These are phyloP conservation scores for Pythium biforme DNA, from an alignment of 352 stramenopile species.

Conservation along the genomic window DNA sequence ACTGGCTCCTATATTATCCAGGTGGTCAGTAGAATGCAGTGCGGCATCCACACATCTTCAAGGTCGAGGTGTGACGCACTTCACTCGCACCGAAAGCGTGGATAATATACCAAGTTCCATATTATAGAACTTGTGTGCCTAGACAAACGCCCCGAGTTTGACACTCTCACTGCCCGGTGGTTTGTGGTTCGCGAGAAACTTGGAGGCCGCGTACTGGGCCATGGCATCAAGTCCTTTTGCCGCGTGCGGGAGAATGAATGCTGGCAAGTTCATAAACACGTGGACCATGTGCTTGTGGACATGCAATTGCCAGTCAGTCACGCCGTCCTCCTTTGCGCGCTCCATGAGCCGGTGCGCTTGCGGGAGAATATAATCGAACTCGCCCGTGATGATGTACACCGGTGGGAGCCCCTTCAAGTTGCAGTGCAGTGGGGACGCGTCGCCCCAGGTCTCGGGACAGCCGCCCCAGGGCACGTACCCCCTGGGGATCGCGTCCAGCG, in stretches of 20 bases:
- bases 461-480: constrained; percentile 8
- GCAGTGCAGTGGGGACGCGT: constrained; percentile 22
- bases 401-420: constrained; percentile 17
- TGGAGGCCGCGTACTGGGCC: constrained; percentile 16
- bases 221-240: constrained; percentile 23
- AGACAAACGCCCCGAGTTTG: neutral
- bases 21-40: too few species aligned
- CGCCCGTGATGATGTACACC: constrained; percentile 20
- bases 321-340: constrained; percentile 14
- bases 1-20: too few species aligned
- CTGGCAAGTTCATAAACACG: constrained; percentile 30
- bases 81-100: too few species aligned
- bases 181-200: neutral
- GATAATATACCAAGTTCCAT: too few species aligned
- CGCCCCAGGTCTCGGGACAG: constrained; percentile 20
- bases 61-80: too few species aligned
- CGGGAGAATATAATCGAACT: constrained; percentile 22
- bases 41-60: too few species aligned
- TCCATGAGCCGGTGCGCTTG: constrained; percentile 16
- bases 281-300: constrained; percentile 22
- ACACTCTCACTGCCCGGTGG: too few species aligned
- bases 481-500: constrained; percentile 13
- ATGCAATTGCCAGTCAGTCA: constrained; percentile 19
- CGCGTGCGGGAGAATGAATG: constrained; percentile 15
- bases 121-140: too few species aligned